Conservation (phyloP, 306 rosid species). For the Rosa rugosa region DNA sequence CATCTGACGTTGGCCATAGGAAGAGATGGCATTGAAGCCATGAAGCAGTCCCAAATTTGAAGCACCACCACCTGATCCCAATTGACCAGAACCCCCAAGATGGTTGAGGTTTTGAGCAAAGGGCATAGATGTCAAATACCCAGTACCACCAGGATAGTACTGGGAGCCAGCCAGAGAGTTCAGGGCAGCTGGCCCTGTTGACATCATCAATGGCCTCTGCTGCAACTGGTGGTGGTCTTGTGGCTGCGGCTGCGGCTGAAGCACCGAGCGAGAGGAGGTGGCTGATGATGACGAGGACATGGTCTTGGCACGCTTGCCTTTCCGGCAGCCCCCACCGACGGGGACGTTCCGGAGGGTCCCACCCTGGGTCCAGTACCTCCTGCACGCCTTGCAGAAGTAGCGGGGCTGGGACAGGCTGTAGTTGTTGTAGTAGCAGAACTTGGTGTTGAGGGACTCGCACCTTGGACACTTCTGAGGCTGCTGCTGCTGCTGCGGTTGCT, state of each 20-base stretch:
- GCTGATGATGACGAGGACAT: not conserved
- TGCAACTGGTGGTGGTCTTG: slow-evolving; percentile 1
- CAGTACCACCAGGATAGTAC: slow-evolving; percentile 30
- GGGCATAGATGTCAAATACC: slow-evolving; percentile 42
- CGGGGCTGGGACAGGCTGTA: slow-evolving; percentile 67
- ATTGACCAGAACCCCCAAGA: slow-evolving; percentile 3
- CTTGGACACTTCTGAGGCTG: slow-evolving; percentile 57
- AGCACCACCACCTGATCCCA: slow-evolving; percentile 7
- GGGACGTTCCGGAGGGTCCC: slow-evolving; percentile 67
- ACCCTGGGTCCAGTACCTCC: slow-evolving; percentile 71
- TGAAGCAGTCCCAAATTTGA: slow-evolving; percentile 42
- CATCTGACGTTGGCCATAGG: slow-evolving; percentile 26
- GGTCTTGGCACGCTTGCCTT: slow-evolving; percentile 42
- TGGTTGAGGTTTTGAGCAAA: slow-evolving; percentile 35
- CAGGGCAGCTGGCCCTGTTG: slow-evolving; percentile 2
- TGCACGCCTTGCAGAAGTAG: slow-evolving; percentile 57
- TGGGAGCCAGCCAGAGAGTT: slow-evolving; percentile 12
- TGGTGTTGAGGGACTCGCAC: slow-evolving; percentile 58
- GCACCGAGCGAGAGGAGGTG: slow-evolving; percentile 2
- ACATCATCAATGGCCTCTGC: not conserved
- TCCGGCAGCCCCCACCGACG: slow-evolving; percentile 57
- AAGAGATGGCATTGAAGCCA: slow-evolving; percentile 36
- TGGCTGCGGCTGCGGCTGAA: slow-evolving; percentile 2
- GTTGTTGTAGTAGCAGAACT: slow-evolving; percentile 70
- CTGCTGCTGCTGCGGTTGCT: not conserved